Evolutionary conservation across 1,284 basidiomycete genomes (phyloP).

Genomic region (Puccinia polysora): DNA sequence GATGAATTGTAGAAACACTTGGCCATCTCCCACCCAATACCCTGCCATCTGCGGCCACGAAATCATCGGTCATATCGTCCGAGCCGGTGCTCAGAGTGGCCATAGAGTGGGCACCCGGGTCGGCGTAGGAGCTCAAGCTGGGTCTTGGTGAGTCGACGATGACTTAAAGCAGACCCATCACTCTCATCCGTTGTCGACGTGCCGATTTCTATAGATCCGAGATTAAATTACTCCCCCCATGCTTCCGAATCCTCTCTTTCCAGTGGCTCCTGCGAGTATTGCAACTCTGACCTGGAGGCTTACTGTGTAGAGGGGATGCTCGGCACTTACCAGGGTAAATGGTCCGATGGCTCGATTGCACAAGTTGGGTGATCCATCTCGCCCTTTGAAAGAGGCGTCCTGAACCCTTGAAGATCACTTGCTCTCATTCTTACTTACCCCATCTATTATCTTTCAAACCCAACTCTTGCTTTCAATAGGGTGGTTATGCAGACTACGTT

Average conservation of each 20-base stretch:
- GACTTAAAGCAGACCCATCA: too few relatives aligned
- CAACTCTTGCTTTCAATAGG: not conserved
- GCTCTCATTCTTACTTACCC: not conserved
- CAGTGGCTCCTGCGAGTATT: slow-evolving; percentile 29
- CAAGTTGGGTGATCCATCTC: slow-evolving; percentile 3
- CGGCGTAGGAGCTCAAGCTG: slow-evolving; percentile 33
- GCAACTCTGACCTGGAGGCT: slow-evolving; percentile 14
- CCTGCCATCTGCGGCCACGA: slow-evolving; percentile 38
- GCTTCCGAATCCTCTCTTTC: not conserved
- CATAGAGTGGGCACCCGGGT: slow-evolving; percentile 20
- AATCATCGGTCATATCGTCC: slow-evolving; percentile 31
- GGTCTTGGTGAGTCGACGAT: slow-evolving; percentile 32
- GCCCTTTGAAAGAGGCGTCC: not conserved
- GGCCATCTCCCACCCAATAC: slow-evolving; percentile 31
- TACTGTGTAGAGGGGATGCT: slow-evolving; percentile 29
- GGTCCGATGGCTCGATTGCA: slow-evolving; percentile 14
- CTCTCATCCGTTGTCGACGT: too few relatives aligned
- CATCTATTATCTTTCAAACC: not conserved
- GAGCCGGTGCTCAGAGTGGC: slow-evolving; percentile 24
- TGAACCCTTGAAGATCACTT: not conserved
- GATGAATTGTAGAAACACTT: slow-evolving; percentile 27
- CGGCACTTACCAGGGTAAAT: slow-evolving; percentile 36
- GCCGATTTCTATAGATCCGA: too few relatives aligned
- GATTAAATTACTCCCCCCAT: too few relatives aligned
- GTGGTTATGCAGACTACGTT: slow-evolving; percentile 37